Conservation (phyloP, 2,329 filamentous ascomycete genomes). For the Magnaporthales sp. region DNA sequence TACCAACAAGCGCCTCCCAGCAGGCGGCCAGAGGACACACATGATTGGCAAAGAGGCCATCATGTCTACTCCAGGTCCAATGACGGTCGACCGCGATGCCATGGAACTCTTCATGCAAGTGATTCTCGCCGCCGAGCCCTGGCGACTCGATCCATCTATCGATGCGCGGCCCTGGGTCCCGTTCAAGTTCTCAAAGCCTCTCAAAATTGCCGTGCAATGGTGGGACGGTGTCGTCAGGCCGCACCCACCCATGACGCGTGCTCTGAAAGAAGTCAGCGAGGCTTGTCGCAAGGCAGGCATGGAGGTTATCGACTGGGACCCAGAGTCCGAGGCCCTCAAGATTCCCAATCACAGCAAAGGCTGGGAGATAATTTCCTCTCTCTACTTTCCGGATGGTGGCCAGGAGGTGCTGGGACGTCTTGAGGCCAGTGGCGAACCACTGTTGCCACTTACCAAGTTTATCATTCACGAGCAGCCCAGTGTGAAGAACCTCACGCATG, state of each 20-base stretch:
- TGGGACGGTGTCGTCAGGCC: constrained; percentile 30
- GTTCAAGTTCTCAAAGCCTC: background rate
- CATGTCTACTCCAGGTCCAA: constrained; percentile 21
- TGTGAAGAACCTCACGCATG: constrained; percentile 28
- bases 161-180: constrained; percentile 48
- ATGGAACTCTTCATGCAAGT: constrained; percentile 44
- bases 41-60: constrained; percentile 28
- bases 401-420: constrained; percentile 32
- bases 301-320: constrained; percentile 12
- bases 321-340: constrained; percentile 23
- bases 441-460: constrained; percentile 38
- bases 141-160: constrained; percentile 48
- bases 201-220: constrained; percentile 7
- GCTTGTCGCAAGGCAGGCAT: constrained; percentile 9
- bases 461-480: constrained; percentile 35
- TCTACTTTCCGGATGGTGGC: constrained; percentile 40
- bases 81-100: constrained; percentile 23
- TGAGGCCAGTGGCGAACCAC: constrained; percentile 36
- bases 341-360: constrained; percentile 34
- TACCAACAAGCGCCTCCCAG: constrained; percentile 20
- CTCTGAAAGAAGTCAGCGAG: constrained; percentile 30
- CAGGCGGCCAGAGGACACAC: constrained; percentile 15
- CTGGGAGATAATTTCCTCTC: constrained; percentile 21
- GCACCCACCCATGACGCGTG: constrained; percentile 49
- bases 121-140: constrained; percentile 43